Percentiles rank a stretch among this genome's conserved stretches.
Evolutionary conservation across 495 filamentous ascomycete species (phyloP).

Genomic region (Penicillium parvum): DNA sequence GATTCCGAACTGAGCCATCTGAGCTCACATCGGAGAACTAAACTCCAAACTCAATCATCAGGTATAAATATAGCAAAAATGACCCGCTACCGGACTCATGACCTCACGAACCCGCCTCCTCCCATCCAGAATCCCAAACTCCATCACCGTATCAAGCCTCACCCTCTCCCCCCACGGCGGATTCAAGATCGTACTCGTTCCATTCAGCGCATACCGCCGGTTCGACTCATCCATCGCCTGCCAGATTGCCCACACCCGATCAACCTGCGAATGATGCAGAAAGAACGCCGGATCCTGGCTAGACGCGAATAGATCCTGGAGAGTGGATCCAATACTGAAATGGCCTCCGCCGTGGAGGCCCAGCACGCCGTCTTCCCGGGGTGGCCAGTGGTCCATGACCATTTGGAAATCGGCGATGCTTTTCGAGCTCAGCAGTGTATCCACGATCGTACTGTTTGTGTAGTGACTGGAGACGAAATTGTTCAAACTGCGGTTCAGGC

Average conservation of each 20-base stretch:
- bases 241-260: constrained; percentile 57
- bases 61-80: constrained; percentile 24
- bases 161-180: constrained; percentile 18
- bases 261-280: constrained; percentile 54
- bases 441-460: constrained; percentile 19
- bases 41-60: constrained; percentile 1
- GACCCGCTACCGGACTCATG: constrained; percentile 17
- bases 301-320: constrained; percentile 30
- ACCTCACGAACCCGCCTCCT: constrained; percentile 20
- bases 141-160: constrained; percentile 23
- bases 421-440: constrained; percentile 8
- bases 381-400: constrained; percentile 23
- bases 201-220: constrained; percentile 24
- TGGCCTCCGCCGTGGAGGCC: constrained; percentile 29
- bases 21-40: background rate
- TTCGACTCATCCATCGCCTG: constrained; percentile 27
- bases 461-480: constrained; percentile 15
- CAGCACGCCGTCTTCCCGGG: constrained; percentile 7
- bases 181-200: constrained; percentile 22
- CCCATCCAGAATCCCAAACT: constrained; percentile 26
- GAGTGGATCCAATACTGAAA: constrained; percentile 20
- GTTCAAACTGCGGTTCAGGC: constrained; percentile 61
- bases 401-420: constrained; percentile 21
- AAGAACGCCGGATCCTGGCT: constrained; percentile 52
- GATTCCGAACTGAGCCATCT: background rate